phyloP scores from a whole-genome alignment of 345 rosid species.

The sweet orange (Citrus sinensis) region DNA sequence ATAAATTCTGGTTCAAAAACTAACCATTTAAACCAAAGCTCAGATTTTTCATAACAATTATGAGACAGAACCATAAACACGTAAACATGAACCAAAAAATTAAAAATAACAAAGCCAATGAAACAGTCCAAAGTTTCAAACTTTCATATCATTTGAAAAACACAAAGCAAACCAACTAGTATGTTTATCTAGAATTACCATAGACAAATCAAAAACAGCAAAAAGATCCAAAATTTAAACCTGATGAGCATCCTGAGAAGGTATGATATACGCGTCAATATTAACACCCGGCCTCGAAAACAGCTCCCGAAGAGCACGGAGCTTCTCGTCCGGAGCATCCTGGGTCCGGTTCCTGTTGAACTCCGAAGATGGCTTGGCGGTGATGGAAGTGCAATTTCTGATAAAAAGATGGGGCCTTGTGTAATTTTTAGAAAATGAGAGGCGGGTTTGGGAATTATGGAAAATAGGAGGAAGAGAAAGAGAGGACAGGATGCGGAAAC shows the following conservation, averaged over 20 bases:
- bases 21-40: background rate
- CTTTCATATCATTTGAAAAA: background rate
- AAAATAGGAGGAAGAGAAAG: slow-evolving; percentile 39
- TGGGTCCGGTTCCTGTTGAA: slow-evolving; percentile 34
- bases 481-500: slow-evolving; percentile 29
- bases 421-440: slow-evolving; percentile 17
- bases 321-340: slow-evolving; percentile 65
- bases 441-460: slow-evolving; percentile 24
- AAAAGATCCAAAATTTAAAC: slow-evolving; percentile 22
- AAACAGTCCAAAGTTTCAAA: background rate
- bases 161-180: background rate
- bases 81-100: background rate
- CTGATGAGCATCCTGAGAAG: slow-evolving; percentile 99
- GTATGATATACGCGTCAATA: slow-evolving; percentile 90
- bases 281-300: slow-evolving; percentile 69
- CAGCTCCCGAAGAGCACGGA: slow-evolving; percentile 55
- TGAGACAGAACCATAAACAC: background rate
- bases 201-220: background rate
- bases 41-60: background rate
- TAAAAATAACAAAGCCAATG: background rate
- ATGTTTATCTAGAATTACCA: background rate
- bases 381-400: slow-evolving; percentile 51
- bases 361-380: slow-evolving; percentile 77
- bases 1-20: background rate
- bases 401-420: slow-evolving; percentile 25